These are phyloP conservation scores for Marasmius sp. DNA, from an alignment of 1,284 basidiomycete genomes.

Conservation along the genomic window DNA sequence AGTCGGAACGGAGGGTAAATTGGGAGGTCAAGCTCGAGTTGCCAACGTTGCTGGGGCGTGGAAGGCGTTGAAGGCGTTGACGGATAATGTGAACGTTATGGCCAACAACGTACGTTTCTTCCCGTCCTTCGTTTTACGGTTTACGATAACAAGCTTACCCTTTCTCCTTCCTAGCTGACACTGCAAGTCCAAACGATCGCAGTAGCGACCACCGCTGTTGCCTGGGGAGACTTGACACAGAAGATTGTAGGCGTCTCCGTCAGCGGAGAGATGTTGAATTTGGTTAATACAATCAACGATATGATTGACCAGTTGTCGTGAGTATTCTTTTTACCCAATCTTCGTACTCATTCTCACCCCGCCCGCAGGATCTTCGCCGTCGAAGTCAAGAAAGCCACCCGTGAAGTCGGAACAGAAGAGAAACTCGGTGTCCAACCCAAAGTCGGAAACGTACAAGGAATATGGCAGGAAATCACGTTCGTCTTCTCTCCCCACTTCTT, in stretches of 20 bases:
- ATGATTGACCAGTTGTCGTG: conserved; percentile 92
- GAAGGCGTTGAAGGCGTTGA: conserved; percentile 98
- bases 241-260: conserved; percentile 94
- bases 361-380: conserved; percentile 58
- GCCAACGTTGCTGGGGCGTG: conserved; percentile 95
- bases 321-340: no score
- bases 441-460: conserved; percentile 95
- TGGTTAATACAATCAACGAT: conserved; percentile 93
- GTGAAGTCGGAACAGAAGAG: conserved; percentile 95
- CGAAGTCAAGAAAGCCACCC: conserved; percentile 93
- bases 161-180: conserved; percentile 60
- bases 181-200: conserved; percentile 95
- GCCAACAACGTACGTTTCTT: conserved; percentile 67
- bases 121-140: no score
- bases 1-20: conserved; percentile 88
- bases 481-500: conserved; percentile 34
- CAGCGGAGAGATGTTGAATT: conserved; percentile 91
- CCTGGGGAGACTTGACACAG: conserved; percentile 89
- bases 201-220: conserved; percentile 92
- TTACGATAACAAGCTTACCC: no score
- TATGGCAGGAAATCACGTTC: conserved; percentile 98
- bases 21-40: conserved; percentile 87
- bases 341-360: no score
- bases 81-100: conserved; percentile 93
- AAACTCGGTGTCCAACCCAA: conserved; percentile 98